Base-by-base conservation (phyloP, 106 monocot species). In the Cymbidium sinense region DNA sequence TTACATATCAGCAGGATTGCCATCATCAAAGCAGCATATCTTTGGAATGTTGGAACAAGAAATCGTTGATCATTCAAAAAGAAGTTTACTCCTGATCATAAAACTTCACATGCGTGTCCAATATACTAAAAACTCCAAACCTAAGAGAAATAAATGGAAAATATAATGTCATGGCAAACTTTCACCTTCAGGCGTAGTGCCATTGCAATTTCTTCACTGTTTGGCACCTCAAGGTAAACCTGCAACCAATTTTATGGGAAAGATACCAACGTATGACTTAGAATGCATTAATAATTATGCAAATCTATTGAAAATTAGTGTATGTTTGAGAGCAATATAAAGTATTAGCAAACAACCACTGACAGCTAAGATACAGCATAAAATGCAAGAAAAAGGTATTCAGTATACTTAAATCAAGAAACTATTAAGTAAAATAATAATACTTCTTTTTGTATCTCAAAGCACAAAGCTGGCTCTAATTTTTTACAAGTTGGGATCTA, bases 161-260 rank as follows among this genome's bases (percentile, higher is more conserved):
- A 33, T 43, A 30, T 39, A 18, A 50, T 35, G 41, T 34, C 76
- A 18, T 23, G 58, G 58, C 7, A n/a, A 82, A 20, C 9, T 77
- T 20, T 77, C 64, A 94, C 93, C 90, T 94, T 88, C 39, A 85
- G 71, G 29, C 84, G 84, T 70, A 91, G 81, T 64, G 82, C 90
- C 43, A 89, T 78, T 7, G 93, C 90, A 74, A 88, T 73, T 37
- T 77, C 87, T 79, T 88, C 88, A 69, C 90, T 55, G 65, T 90
- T 82, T 21, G 93, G 88, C 23, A 84, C 81, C 76, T 94, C 93
- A 76, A 94, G 37, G 77, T 94, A 94, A 78, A 91, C 90, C 93
- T 94, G 83, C 75, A 81, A 19, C 1, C 37, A 76, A 58, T 58
- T 47, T 51, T 9, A 51, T n/a, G 30, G 65, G 30, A 65, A 27